Percentiles rank a stretch among this genome's conserved stretches.
These are phyloP conservation scores for Tetrahymena malaccensis DNA, from an alignment of 73 alveolate species.

Conservation along the genomic window DNA sequence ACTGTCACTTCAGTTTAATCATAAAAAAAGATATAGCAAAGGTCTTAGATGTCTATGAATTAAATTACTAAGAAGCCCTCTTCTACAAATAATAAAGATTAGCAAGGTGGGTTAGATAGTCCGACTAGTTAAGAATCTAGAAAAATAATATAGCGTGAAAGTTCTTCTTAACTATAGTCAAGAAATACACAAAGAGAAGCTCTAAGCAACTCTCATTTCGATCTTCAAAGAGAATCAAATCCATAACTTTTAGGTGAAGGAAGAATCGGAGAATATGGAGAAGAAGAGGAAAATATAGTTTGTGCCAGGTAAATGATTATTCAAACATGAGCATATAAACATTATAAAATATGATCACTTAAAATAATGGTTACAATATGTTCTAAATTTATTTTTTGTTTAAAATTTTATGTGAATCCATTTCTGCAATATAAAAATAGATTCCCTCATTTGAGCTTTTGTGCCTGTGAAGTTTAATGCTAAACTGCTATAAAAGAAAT, in stretches of 20 bases:
- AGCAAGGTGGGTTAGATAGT: neutral
- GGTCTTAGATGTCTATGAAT: neutral
- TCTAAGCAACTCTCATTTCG: neutral
- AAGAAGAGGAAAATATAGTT: slow-evolving; percentile 79
- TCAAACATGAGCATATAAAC: too few relatives aligned
- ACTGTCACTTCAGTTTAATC: neutral
- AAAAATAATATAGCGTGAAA: neutral
- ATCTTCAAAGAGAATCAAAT: neutral
- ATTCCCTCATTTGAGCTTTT: slow-evolving; percentile 81
- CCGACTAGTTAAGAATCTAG: neutral
- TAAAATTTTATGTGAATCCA: neutral
- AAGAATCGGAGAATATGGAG: slow-evolving; percentile 55
- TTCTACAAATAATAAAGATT: neutral
- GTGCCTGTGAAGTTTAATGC: slow-evolving; percentile 80
- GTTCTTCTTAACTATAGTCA: slow-evolving; percentile 4
- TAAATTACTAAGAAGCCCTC: neutral
- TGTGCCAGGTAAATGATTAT: slow-evolving; percentile 56
- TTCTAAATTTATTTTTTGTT: neutral
- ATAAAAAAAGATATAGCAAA: neutral
- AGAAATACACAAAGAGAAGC: slow-evolving; percentile 34
- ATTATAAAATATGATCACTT: neutral
- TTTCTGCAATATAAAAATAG: neutral
- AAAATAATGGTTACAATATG: neutral
- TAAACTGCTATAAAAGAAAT: slow-evolving; percentile 59
- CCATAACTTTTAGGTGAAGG: slow-evolving; percentile 31